A percentile compares a stretch with the other conserved stretches of the same genome.
Evolutionary conservation across 1,139 yeast species (phyloP).

Genomic region (Zygoascus sp.): DNA sequence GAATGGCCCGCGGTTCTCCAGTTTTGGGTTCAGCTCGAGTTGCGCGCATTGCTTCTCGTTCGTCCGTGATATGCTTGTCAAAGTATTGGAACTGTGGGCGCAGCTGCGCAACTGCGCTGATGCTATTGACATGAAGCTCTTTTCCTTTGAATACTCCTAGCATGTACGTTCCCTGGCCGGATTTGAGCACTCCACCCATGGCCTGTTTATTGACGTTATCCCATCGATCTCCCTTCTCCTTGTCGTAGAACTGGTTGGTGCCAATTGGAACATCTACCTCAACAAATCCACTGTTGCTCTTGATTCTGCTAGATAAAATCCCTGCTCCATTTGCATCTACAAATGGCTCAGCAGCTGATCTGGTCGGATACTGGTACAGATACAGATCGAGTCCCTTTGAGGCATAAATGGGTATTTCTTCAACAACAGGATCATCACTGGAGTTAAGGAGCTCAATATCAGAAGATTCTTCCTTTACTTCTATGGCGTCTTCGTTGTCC

Average conservation of each 20-base stretch:
- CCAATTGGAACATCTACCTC: constrained; percentile 72
- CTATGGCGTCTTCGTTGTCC: constrained; percentile 4
- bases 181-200: constrained; percentile 49
- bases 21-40: constrained; percentile 37
- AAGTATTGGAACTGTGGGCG: constrained; percentile 79
- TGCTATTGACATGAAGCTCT: constrained; percentile 60
- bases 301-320: constrained; percentile 51
- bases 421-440: constrained; percentile 68
- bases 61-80: constrained; percentile 36
- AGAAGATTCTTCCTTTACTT: background rate
- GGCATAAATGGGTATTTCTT: constrained; percentile 64
- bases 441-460: background rate
- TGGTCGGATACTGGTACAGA: constrained; percentile 70
- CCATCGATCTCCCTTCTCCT: constrained; percentile 59
- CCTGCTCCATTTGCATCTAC: constrained; percentile 41
- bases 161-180: constrained; percentile 50
- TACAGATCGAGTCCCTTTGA: constrained; percentile 37
- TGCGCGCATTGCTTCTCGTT: constrained; percentile 35
- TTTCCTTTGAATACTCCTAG: constrained; percentile 47
- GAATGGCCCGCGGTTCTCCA: constrained; percentile 55
- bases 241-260: constrained; percentile 60
- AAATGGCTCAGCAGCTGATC: constrained; percentile 49
- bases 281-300: constrained; percentile 54
- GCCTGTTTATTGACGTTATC: constrained; percentile 55
- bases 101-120: constrained; percentile 67